These are phyloP conservation scores for Erodium texanum DNA, from an alignment of 441 rosid species.

Conservation along the genomic window DNA sequence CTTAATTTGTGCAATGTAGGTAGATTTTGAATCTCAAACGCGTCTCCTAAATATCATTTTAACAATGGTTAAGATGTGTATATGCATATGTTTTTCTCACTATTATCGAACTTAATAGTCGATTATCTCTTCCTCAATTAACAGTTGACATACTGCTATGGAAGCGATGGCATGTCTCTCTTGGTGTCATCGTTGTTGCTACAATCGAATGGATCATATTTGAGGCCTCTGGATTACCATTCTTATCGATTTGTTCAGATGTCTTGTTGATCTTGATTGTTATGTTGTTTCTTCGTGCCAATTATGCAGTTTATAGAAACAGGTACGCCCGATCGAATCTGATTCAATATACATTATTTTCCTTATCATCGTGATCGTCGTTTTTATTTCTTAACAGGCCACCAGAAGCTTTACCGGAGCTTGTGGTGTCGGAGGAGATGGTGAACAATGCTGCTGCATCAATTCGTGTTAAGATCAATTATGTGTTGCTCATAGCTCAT, in stretches of 20 bases:
- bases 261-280: conserved; percentile 53
- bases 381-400: conserved; percentile 36
- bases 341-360: neutral
- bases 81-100: neutral
- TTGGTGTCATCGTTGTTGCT: conserved; percentile 60
- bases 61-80: too few relatives aligned
- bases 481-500: conserved; percentile 83
- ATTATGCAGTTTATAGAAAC: conserved; percentile 47
- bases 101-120: conserved; percentile 9
- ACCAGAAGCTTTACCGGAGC: conserved; percentile 57
- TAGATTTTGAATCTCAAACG: too few relatives aligned
- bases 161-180: conserved; percentile 51
- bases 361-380: neutral
- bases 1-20: too few relatives aligned
- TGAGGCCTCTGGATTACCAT: conserved; percentile 68
- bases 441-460: conserved; percentile 82
- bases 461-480: conserved; percentile 69
- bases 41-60: too few relatives aligned
- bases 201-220: conserved; percentile 71
- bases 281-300: conserved; percentile 47
- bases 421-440: conserved; percentile 88
- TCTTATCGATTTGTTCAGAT: conserved; percentile 73
- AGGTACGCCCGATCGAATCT: conserved; percentile 30
- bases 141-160: conserved; percentile 77
- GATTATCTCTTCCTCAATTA: conserved; percentile 29